Evolutionary conservation across 805 yeast genomes (phyloP).

Genomic region (Barnettozyma californica): DNA sequence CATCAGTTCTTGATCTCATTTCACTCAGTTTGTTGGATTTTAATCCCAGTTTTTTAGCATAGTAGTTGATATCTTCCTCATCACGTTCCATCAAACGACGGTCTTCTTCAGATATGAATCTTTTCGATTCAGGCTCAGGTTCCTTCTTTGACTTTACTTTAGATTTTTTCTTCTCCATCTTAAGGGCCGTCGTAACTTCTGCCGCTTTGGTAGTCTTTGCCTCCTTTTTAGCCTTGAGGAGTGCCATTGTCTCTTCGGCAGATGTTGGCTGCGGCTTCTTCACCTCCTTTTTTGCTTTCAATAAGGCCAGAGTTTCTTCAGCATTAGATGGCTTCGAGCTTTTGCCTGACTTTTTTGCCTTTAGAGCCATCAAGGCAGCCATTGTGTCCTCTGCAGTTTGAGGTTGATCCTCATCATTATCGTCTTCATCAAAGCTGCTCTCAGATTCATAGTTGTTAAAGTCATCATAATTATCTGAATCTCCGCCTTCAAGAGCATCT

Average conservation of each 20-base stretch:
- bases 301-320: constrained; percentile 40
- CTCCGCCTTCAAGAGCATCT: constrained; percentile 17
- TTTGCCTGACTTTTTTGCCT: constrained; percentile 29
- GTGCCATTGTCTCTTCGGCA: constrained; percentile 32
- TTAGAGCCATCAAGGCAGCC: constrained; percentile 38
- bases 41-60: constrained; percentile 76
- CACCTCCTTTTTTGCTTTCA: constrained; percentile 25
- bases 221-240: constrained; percentile 26
- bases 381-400: constrained; percentile 39
- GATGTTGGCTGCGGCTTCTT: constrained; percentile 16
- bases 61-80: constrained; percentile 75
- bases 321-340: constrained; percentile 22
- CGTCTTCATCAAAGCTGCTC: constrained; percentile 25
- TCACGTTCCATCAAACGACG: constrained; percentile 49
- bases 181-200: constrained; percentile 32
- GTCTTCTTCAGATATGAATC: constrained; percentile 36
- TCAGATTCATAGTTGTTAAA: constrained; percentile 19
- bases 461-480: constrained; percentile 26
- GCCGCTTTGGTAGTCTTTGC: constrained; percentile 20
- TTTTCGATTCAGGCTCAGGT: constrained; percentile 1
- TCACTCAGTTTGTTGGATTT: constrained; percentile 47
- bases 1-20: constrained; percentile 41
- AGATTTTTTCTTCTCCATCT: constrained; percentile 25
- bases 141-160: constrained; percentile 12
- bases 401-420: constrained; percentile 25